Evolutionary conservation across 306 rosid genomes (phyloP), one percentile per base, ranked within the genome.

Genomic region (Notholithocarpus densiflorus): DNA sequence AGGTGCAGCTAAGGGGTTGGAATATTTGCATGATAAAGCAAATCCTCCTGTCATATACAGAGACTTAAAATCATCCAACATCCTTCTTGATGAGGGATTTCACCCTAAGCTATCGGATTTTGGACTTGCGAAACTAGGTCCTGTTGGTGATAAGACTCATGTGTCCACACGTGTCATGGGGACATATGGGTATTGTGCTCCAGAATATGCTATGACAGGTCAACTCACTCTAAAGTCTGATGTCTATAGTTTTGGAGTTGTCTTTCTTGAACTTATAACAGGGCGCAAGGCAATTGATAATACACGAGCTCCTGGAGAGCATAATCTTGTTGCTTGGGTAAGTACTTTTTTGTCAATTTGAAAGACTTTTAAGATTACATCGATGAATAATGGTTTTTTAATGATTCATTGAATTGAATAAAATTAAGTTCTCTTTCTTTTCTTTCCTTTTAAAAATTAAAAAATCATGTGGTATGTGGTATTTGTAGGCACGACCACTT

Each of bases 101-200:
- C 85, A 85, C 82, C 96, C 94, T 34, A 92, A 92, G 86, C 78
- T 94, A 70, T 94, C 94, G 45, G 97, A 92, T 87, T 90, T 94
- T 64, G 96, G 97, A 82, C 89, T 92, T 71, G 97, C 98, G 26
- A 94, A 89, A 82, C 84, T 89, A 14, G 96, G 96, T 52, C 97
- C 97, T 0, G 87, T 82, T 29, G 97, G 94, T 73, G 97, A 92
- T 69, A 89, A 86, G 80, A 89, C 91, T 51, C 97, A 94, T 37
- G 98, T 89, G 78, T 90, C 97, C 4, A 94, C 94, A 0, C 88
- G 92, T 74, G 92, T 89, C 45, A 87, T 85, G 96, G 98, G 96
- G n/a, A 94, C 96, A 27, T 88, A 90, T 71, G 96, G 97, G 20
- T 92, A 92, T 79, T 92, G 98, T 80, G 98, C 98, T 20, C 98